phyloP scores from a whole-genome alignment of 1,284 basidiomycete species.

The Boletus smithii region DNA sequence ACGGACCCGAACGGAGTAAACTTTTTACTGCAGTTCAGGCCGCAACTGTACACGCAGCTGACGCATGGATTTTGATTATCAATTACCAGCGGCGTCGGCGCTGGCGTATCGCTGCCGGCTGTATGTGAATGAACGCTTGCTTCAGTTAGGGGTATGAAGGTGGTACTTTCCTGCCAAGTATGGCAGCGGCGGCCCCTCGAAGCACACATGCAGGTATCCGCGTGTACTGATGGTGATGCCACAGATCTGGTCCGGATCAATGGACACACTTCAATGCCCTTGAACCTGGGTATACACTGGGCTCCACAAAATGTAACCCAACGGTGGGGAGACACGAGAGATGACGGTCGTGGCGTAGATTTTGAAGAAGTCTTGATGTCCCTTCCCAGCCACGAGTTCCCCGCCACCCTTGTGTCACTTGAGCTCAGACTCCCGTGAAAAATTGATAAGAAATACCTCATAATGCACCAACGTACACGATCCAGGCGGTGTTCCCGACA shows the following conservation, averaged over 20 bases:
- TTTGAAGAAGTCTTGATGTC: background rate
- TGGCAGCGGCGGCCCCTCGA: slow-evolving; percentile 3
- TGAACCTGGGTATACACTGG: slow-evolving; percentile 13
- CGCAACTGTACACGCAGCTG: slow-evolving; percentile 13
- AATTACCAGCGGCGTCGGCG: slow-evolving; percentile 3
- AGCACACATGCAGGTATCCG: slow-evolving; percentile 17
- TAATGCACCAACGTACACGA: slow-evolving; percentile 4
- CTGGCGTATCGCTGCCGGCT: slow-evolving; percentile 18
- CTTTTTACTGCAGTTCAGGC: background rate
- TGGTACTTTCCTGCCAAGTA: slow-evolving; percentile 1
- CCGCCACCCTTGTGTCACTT: slow-evolving; percentile 12
- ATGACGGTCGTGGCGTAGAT: background rate
- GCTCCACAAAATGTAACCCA: slow-evolving; percentile 11
- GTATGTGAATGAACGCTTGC: background rate
- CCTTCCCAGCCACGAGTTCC: slow-evolving; percentile 1
- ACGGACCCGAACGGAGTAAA: slow-evolving; percentile 1
- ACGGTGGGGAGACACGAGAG: background rate
- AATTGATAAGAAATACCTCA: background rate
- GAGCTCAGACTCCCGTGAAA: background rate
- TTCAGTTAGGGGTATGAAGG: slow-evolving; percentile 11
- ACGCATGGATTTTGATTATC: slow-evolving; percentile 11
- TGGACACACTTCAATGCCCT: slow-evolving; percentile 15
- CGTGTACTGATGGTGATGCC: slow-evolving; percentile 21
- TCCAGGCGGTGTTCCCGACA: slow-evolving; percentile 6
- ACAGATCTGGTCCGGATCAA: slow-evolving; percentile 10